Evolutionary conservation across 352 stramenopile genomes (phyloP), one percentile per base, ranked within the genome.

Genomic region (Globisporangium radiosum): DNA sequence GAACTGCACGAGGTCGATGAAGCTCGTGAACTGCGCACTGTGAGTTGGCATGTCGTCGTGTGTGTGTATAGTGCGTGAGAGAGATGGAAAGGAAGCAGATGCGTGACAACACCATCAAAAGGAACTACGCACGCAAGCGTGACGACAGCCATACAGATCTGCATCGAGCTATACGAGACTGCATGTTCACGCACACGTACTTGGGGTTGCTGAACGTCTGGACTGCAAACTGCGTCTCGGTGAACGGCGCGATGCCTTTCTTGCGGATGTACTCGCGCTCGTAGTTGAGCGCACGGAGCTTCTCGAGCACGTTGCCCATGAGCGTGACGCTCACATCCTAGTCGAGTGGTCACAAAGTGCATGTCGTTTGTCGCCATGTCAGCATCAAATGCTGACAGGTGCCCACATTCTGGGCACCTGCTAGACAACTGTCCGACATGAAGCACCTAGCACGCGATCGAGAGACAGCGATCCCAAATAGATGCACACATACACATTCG

Each of bases 291-390:
- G 91, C 80, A 13, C 81, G 81, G 39, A 94, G 71, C 67, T 94
- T 94, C 66, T 92, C 82, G 9, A 94, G 66, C 54, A 88, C 84
- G 64, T 88, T 91, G 44, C 81, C 78, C 81, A 94, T 94, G 58
- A 89, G 65, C 47, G 78, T 87, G 48, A 94, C 81, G 36, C 72
- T 81, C 62, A 90, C 70, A 47, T 94, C 84, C 84, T 93, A 52
- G 40, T 44, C 40, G 11, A 44, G 7, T 44, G 40, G 11, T 2
- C 7, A 44, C 40, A 13, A 1, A 8, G 40, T 13, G 11, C 40
- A 44, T 4, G 40, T 44, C 40, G 40, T 44, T 14, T 8, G 7
- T 13, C 7, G 11, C 1, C 3, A 44, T 13, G 40, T 5, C 40
- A 33, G 25, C 25, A 33, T 33, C 3, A 33, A 1, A 33, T 33